Evolutionary conservation across 1,284 basidiomycete genomes (phyloP), one percentile per base, ranked within the genome.

Genomic region (Cutaneotrichosporon sp.): DNA sequence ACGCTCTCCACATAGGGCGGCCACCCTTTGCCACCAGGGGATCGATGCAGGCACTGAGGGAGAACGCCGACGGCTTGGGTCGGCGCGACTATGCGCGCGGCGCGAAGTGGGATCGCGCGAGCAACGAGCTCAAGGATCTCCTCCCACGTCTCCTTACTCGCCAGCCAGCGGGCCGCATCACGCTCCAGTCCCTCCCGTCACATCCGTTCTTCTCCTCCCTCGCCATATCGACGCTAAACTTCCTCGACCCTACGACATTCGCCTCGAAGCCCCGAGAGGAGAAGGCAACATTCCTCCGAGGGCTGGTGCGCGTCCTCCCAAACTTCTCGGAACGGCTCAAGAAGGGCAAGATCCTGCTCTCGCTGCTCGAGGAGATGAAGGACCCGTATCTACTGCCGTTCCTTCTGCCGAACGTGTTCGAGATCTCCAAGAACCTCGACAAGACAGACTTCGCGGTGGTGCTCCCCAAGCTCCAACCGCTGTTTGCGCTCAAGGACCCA

Each of bases 331-430:
- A 94, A 73, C 89, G 92, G 8, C 83, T 98, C 60, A 86, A 89
- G 62, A 89, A 86, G 63, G 86, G 94, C 55, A 99, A 99, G 78
- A 90, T 99, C 60, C 82, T 99, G n/a, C 94, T 96, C 2, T 89
- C 90, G 30, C 83, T 97, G n/a, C 81, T 97, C 10, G 95, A 97
- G 82, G 94, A 92, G 90, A 95, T 96, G 92, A 97, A 94, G 85
- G 92, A 97, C 75, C 87, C 86, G 4, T 87, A 92, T 71, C 85
- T 97, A 2, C 81, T 99, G 57, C 96, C 97, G 1, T 97, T 97
- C 78, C 91, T 99, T 66, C 83, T 99, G n/a, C 96, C 96, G 1
- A 97, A 97, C 78, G 90, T 98, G n/a, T 97, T 98, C 74, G 86
- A 87, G 63, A 99, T 99, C 66, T 88, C 91, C 11, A 87, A 86